These are phyloP conservation scores for Eucalyptus caleyi DNA, from an alignment of 345 rosid species.

Conservation along the genomic window DNA sequence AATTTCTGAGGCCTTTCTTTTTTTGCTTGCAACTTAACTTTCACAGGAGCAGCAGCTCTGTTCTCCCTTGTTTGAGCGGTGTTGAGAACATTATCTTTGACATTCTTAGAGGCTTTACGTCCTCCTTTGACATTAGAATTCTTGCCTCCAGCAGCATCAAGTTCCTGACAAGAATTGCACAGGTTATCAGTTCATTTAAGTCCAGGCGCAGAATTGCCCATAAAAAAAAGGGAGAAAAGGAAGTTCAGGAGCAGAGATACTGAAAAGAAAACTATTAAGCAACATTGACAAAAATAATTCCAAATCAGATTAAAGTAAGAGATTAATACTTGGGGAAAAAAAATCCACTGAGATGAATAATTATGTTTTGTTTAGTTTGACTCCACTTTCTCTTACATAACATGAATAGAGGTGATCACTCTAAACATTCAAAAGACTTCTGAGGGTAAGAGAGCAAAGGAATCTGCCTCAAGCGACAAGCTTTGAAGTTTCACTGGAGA, in stretches of 20 bases:
- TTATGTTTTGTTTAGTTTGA: not conserved
- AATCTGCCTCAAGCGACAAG: not conserved
- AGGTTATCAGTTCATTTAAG: not conserved
- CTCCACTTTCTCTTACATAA: not conserved
- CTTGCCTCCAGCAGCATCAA: constrained; percentile 73
- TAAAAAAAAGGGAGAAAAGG: not conserved
- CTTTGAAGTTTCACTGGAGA: not conserved
- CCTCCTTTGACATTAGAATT: constrained; percentile 46
- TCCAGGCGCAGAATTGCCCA: not conserved
- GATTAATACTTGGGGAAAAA: not conserved
- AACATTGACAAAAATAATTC: not conserved
- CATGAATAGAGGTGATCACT: not conserved
- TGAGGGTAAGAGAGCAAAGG: not conserved
- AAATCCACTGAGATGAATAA: not conserved
- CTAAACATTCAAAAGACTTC: not conserved
- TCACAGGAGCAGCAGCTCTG: constrained; percentile 39
- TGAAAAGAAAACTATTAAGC: not conserved
- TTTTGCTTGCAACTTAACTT: constrained; percentile 13
- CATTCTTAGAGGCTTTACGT: constrained; percentile 66
- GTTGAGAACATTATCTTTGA: constrained; percentile 35
- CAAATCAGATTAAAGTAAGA: not conserved
- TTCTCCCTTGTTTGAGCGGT: constrained; percentile 36
- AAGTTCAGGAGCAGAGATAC: not conserved
- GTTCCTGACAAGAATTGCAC: constrained; percentile 37
- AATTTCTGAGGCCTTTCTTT: constrained; percentile 51